These are phyloP conservation scores for Panicum virgatum DNA, from an alignment of 202 grass and related monocot genomes.

Conservation along the genomic window DNA sequence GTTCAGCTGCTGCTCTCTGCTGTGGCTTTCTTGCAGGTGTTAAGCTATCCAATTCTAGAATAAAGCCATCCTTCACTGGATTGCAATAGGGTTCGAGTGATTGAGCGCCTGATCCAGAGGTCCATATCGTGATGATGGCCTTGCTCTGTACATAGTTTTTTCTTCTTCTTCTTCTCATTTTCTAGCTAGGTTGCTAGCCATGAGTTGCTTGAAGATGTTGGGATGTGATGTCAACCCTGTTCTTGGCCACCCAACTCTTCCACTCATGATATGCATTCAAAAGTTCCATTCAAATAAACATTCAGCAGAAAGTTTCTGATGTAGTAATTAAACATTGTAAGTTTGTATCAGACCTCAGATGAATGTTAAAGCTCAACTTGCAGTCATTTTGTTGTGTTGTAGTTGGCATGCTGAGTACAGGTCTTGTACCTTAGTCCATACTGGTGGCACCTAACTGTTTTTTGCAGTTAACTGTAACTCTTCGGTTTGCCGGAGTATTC, in stretches of 20 bases:
- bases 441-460: neutral
- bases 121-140: conserved; percentile 53
- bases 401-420: conserved; percentile 14
- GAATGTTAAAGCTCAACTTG: conserved; percentile 17
- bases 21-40: conserved; percentile 44
- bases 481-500: neutral
- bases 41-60: conserved; percentile 40
- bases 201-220: conserved; percentile 44
- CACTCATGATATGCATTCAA: conserved; percentile 50
- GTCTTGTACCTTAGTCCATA: neutral
- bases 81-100: conserved; percentile 27
- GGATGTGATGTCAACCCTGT: conserved; percentile 44
- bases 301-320: conserved; percentile 34
- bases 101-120: conserved; percentile 26
- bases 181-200: conserved; percentile 48
- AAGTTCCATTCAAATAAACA: conserved; percentile 50
- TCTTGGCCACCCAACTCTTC: conserved; percentile 43
- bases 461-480: too few species aligned
- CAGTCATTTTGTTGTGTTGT: conserved; percentile 11
- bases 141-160: conserved; percentile 49
- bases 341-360: conserved; percentile 36
- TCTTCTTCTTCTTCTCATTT: neutral
- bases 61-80: conserved; percentile 49
- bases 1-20: conserved; percentile 40
- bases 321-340: conserved; percentile 36